Evolutionary conservation across 2,329 filamentous ascomycete genomes (phyloP).

Genomic region (Aspergillus viridinutans): DNA sequence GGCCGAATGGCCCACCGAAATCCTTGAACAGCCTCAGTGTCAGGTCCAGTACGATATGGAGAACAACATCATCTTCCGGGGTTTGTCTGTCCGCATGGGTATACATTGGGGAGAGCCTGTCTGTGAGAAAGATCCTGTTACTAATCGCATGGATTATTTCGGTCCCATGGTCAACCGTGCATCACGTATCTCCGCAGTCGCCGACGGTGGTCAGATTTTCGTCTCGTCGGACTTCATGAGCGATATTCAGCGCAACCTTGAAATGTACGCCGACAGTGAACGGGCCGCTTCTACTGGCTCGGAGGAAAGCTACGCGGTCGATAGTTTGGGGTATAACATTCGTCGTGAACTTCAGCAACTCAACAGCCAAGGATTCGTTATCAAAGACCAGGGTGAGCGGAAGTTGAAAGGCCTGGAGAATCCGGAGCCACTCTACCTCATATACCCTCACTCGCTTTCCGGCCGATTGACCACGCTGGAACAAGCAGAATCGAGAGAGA

Average conservation of each 20-base stretch:
- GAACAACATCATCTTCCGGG: constrained; percentile 84
- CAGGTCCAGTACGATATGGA: constrained; percentile 79
- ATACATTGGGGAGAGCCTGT: constrained; percentile 94
- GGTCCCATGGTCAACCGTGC: constrained; percentile 99
- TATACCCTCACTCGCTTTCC: constrained; percentile 85
- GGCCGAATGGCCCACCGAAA: constrained; percentile 88
- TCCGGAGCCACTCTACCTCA: constrained; percentile 88
- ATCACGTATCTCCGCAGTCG: constrained; percentile 86
- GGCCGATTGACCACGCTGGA: constrained; percentile 57
- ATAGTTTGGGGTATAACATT: constrained; percentile 69
- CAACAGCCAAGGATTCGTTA: constrained; percentile 88
- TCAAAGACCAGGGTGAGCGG: constrained; percentile 91
- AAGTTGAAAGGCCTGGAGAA: constrained; percentile 98
- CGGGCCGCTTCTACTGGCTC: constrained; percentile 63
- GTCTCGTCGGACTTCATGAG: constrained; percentile 96
- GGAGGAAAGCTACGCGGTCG: constrained; percentile 72
- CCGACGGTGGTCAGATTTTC: constrained; percentile 94
- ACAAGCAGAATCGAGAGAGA: constrained; percentile 44
- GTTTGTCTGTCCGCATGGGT: constrained; percentile 93
- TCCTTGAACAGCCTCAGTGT: constrained; percentile 79
- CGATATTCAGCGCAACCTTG: constrained; percentile 86
- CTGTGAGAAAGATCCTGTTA: constrained; percentile 92
- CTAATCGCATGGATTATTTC: constrained; percentile 98
- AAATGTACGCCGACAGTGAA: constrained; percentile 83
- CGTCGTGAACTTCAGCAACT: constrained; percentile 82